Conservation (phyloP, 108 stramenopile species). For the Discostella stelligeroides region DNA sequence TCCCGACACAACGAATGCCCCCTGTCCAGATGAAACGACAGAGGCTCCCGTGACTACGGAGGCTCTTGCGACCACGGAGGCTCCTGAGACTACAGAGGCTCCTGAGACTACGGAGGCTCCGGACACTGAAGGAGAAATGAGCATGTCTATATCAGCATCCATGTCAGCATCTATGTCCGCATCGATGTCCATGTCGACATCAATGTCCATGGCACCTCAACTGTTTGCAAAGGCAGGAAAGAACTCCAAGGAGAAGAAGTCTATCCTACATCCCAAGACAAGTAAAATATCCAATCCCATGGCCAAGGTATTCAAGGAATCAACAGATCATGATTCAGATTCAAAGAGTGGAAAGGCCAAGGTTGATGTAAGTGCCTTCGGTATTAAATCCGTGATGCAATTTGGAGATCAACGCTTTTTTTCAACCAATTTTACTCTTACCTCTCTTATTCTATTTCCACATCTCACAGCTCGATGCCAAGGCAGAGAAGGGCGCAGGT, state of each 20-base stretch:
- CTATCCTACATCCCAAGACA: not conserved
- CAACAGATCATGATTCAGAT: not conserved
- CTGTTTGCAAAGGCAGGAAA: not conserved
- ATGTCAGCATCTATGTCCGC: not conserved
- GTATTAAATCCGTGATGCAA: not conserved
- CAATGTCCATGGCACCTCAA: not conserved
- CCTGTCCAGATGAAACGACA: not conserved
- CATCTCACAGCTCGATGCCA: not conserved
- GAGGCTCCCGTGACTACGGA: conserved; percentile 9
- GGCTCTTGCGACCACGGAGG: conserved; percentile 10
- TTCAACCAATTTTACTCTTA: too few species aligned
- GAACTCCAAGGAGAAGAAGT: not conserved
- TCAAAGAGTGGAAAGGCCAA: not conserved
- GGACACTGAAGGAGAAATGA: not conserved
- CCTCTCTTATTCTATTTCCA: not conserved
- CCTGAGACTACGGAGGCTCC: conserved; percentile 5
- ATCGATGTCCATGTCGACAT: not conserved
- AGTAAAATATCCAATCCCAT: conserved; percentile 4
- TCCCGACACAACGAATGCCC: conserved; percentile 4
- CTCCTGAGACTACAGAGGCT: conserved; percentile 1
- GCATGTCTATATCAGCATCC: not conserved
- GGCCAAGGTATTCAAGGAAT: conserved; percentile 5
- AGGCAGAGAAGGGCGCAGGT: not conserved
- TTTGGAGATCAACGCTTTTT: not conserved
- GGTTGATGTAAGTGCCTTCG: not conserved